Evolutionary conservation across 352 stramenopile genomes (phyloP).

Genomic region (Pythium dissimile): DNA sequence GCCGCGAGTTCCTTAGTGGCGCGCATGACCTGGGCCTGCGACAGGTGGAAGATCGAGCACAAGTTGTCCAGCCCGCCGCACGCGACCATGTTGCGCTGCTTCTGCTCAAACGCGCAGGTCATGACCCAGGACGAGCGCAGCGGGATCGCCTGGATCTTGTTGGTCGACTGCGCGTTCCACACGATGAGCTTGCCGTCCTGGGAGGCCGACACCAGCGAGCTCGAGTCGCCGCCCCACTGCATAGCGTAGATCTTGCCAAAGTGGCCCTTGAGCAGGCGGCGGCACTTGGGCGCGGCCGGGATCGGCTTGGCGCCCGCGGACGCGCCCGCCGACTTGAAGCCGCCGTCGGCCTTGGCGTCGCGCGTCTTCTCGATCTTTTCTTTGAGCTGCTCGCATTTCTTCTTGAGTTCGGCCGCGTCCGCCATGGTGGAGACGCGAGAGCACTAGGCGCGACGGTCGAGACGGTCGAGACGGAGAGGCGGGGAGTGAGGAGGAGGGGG

Average conservation of each 20-base stretch:
- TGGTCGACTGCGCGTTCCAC: slow-evolving; percentile 97
- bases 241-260: slow-evolving; percentile 99
- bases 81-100: slow-evolving; percentile 95
- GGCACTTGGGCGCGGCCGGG: slow-evolving; percentile 87
- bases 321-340: slow-evolving; percentile 63
- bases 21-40: slow-evolving; percentile 85
- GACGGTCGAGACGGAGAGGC: neutral
- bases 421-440: slow-evolving; percentile 40
- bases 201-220: slow-evolving; percentile 90
- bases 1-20: slow-evolving; percentile 94
- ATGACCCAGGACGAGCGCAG: slow-evolving; percentile 98
- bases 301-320: slow-evolving; percentile 68
- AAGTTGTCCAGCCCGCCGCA: slow-evolving; percentile 99
- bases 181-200: slow-evolving; percentile 99
- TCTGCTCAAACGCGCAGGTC: slow-evolving; percentile 98
- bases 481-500: neutral
- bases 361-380: slow-evolving; percentile 86
- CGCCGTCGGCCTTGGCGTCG: slow-evolving; percentile 70
- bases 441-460: too few relatives aligned
- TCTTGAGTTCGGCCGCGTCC: slow-evolving; percentile 78
- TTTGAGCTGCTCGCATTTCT: slow-evolving; percentile 85
- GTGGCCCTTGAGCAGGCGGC: slow-evolving; percentile 96
- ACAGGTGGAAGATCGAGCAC: slow-evolving; percentile 99
- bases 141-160: slow-evolving; percentile 97
- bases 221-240: slow-evolving; percentile 95